Evolutionary conservation across 1,284 basidiomycete species (phyloP), one percentile per base, ranked within the genome.

Genomic region (Malassezia obtusa): DNA sequence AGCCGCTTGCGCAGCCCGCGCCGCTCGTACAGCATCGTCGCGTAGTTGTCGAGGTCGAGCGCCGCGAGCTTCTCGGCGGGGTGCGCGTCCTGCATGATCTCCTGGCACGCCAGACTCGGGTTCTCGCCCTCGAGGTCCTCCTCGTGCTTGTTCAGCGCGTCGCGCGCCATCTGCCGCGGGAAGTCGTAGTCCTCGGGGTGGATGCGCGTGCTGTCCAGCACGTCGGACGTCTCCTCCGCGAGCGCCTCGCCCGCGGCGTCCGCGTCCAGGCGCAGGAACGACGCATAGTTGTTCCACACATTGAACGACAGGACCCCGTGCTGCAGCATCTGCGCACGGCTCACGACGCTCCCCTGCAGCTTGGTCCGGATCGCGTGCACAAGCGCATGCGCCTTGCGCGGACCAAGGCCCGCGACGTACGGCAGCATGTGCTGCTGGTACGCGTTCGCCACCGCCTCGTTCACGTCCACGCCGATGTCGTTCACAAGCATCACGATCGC

Each of bases 121-220:
- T 73, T 68, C 52, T 68, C 63, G 36, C 62, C 63, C 32, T 69
- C 68, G 28, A 69, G 57, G 51, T 73, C 71, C 57, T 73, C 71
- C 45, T 68, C 69, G 57, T 69, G 67, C 30, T 89, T 81, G 68
- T 95, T 92, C 22, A 96, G 81, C 7, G 92, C 89, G 75, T 96
- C 92, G 11, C 89, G 88, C 31, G 94, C 92, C 89, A 99, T 96
- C 78, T 98, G 96, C 40, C 89, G 84, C 1, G 94, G 92, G 50
- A 96, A 81, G 67, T 95, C 89, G 74, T 98, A 99, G 76, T 98
- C 92, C 75, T 95, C 90, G 0, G 89, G 89, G 74, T 99, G 94
- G 58, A 99, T 89, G 14, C 94, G 86, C 21, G 92, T 98, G 68
- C 85, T 84, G 73, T 99, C 94, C 40, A 99, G 79, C 4, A 90